These are phyloP conservation scores for Davidsoniella eucalypti DNA, from an alignment of 2,329 filamentous ascomycete species.

Conservation along the genomic window DNA sequence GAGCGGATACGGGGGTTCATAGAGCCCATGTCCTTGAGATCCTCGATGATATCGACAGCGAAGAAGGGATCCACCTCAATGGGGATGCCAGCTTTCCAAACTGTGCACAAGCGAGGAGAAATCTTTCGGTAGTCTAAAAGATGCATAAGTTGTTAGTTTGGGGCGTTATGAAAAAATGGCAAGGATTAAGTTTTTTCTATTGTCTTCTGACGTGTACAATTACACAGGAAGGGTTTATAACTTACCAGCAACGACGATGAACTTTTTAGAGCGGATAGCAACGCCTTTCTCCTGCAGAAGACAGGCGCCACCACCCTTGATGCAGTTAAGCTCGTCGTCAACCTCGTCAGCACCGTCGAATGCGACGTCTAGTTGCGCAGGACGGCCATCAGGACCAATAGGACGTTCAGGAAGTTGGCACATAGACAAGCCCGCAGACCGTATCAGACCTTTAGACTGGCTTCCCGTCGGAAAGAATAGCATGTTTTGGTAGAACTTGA, in stretches of 20 bases:
- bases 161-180: constrained; percentile 6
- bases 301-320: constrained; percentile 96
- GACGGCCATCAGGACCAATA: constrained; percentile 28
- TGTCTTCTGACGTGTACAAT: not conserved
- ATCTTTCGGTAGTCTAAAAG: constrained; percentile 71
- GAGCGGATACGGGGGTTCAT: constrained; percentile 53
- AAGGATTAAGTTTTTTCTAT: not conserved
- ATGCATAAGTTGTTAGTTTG: not conserved
- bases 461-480: constrained; percentile 85
- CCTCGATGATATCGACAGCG: constrained; percentile 57
- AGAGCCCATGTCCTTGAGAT: constrained; percentile 58
- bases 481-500: constrained; percentile 42
- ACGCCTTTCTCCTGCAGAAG: constrained; percentile 96
- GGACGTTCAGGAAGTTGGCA: constrained; percentile 65
- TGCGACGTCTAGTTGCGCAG: constrained; percentile 59
- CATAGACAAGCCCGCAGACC: constrained; percentile 58
- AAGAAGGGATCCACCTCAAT: constrained; percentile 86
- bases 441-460: constrained; percentile 77
- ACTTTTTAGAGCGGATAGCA: constrained; percentile 65
- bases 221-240: constrained; percentile 9
- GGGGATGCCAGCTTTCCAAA: constrained; percentile 65
- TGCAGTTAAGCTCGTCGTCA: constrained; percentile 84
- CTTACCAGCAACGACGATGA: constrained; percentile 70
- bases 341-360: constrained; percentile 98
- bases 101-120: constrained; percentile 53